Base-by-base conservation (phyloP, 2,329 filamentous ascomycete species). In the Aspergillus sp. region DNA sequence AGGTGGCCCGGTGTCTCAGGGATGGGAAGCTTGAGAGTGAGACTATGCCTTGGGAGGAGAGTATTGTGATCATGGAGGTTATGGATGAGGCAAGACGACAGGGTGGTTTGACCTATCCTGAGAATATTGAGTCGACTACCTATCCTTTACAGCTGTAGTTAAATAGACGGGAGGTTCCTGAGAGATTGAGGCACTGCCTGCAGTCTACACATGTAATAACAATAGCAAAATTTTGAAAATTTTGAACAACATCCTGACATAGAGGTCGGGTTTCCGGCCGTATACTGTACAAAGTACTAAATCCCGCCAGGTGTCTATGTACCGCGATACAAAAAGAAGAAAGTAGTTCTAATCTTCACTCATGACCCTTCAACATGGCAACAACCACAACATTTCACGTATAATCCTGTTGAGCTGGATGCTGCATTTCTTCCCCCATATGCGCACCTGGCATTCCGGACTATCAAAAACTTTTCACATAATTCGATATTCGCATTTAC, bases 31-130 rank as follows among this genome's bases (percentile, higher is more conserved):
- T 83, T 59, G 83, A 94, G 73, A 88, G 87, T 62, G 75, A 78
- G 42, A 77, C 76, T 8, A 70, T 93, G 67, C 80, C 83, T 19
- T 79, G 80, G 73, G 76, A 80, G 41, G 89, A 95, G 76, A 91
- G 85, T 60, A 74, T 94, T 46, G 76, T 82, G 42, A 88, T 95
- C 52, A 94, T 95, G 88, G 83, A 90, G 63, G 74, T 78, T 2
- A 85, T 86, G 82, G 83, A 86, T 70, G 78, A 83, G 67, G 79
- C 82, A 8, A 73, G 82, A 57, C 76, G 69, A 62, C 80, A 85
- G 67, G 76, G 77, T 43, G 78, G 75, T 2, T 66, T 86, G 62
- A 72, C 60, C 45, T 86, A 84, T 67, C 81, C 82, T 1, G 74
- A 82, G 52, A 75, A 77, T 64, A 85, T 86, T 61, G 82, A 86